Evolutionary conservation across 2,329 filamentous ascomycete species (phyloP).

Genomic region (Xylariaceae sp.): DNA sequence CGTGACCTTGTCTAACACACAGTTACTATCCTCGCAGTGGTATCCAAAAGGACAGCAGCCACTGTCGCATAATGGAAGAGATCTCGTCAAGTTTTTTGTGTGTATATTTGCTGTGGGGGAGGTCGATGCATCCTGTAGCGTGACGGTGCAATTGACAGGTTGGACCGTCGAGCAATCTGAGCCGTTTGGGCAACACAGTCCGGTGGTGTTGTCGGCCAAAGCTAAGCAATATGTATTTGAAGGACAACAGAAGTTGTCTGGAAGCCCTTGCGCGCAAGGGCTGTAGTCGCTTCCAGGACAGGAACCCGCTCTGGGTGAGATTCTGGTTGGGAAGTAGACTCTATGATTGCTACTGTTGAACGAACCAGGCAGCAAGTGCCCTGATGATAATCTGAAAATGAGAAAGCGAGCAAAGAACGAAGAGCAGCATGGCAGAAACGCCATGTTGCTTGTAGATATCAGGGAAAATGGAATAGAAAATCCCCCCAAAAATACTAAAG

Average conservation of each 20-base stretch:
- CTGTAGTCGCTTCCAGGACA: constrained; percentile 6
- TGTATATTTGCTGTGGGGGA: constrained; percentile 7
- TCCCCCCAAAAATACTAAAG: too few species aligned
- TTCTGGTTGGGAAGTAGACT: neutral
- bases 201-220: constrained; percentile 10
- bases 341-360: too few species aligned
- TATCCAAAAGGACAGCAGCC: constrained; percentile 18
- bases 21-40: constrained; percentile 4
- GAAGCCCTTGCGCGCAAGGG: constrained; percentile 11
- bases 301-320: neutral
- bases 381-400: too few species aligned
- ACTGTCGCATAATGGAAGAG: constrained; percentile 8
- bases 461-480: too few species aligned
- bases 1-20: neutral
- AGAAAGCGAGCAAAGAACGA: too few species aligned
- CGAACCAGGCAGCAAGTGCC: too few species aligned
- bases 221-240: constrained; percentile 4
- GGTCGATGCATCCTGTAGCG: constrained; percentile 9
- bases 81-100: constrained; percentile 6
- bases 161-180: constrained; percentile 6
- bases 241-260: constrained; percentile 14
- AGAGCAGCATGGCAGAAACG: too few species aligned
- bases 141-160: constrained; percentile 12
- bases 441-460: too few species aligned
- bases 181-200: constrained; percentile 14